Conservation (phyloP, 2,329 filamentous ascomycete species). For the Chalaropsis thielavioides region DNA sequence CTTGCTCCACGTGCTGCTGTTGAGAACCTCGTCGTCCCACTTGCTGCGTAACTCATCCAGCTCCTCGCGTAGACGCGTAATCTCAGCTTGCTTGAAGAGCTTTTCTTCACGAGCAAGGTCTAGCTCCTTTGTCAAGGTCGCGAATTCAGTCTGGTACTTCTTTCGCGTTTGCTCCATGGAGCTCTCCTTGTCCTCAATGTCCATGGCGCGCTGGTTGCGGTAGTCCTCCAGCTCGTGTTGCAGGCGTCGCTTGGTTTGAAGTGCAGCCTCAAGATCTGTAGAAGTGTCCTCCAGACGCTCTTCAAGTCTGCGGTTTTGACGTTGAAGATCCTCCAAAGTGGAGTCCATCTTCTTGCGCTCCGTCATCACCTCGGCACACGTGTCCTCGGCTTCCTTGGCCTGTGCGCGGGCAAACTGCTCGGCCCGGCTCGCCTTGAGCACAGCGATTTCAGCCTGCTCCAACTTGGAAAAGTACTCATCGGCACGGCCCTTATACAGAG, state of each 20-base stretch:
- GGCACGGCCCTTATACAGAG: conserved; percentile 77
- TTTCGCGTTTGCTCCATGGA: conserved; percentile 94
- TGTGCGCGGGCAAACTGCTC: conserved; percentile 91
- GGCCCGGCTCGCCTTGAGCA: conserved; percentile 78
- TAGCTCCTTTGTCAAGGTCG: conserved; percentile 76
- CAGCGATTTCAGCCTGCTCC: conserved; percentile 89
- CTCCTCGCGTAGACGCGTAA: conserved; percentile 80
- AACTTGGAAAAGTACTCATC: conserved; percentile 97
- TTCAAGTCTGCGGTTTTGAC: conserved; percentile 76
- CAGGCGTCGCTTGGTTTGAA: conserved; percentile 82
- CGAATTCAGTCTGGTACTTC: conserved; percentile 92
- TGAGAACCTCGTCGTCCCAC: conserved; percentile 96
- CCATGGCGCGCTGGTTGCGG: conserved; percentile 82
- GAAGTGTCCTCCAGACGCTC: conserved; percentile 84
- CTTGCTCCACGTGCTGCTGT: conserved; percentile 96
- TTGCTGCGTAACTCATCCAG: conserved; percentile 87
- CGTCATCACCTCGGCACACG: conserved; percentile 75
- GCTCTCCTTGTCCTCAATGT: conserved; percentile 91
- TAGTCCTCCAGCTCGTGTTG: conserved; percentile 98
- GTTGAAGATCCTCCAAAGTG: conserved; percentile 76
- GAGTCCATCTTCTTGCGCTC: conserved; percentile 84
- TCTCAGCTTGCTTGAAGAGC: conserved; percentile 75
- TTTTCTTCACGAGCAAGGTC: conserved; percentile 84
- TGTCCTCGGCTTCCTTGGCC: conserved; percentile 80
- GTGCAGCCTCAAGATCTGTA: conserved; percentile 70